These are phyloP conservation scores for Rhizopogon rudus DNA, from an alignment of 768 basidiomycete genomes.

Conservation along the genomic window DNA sequence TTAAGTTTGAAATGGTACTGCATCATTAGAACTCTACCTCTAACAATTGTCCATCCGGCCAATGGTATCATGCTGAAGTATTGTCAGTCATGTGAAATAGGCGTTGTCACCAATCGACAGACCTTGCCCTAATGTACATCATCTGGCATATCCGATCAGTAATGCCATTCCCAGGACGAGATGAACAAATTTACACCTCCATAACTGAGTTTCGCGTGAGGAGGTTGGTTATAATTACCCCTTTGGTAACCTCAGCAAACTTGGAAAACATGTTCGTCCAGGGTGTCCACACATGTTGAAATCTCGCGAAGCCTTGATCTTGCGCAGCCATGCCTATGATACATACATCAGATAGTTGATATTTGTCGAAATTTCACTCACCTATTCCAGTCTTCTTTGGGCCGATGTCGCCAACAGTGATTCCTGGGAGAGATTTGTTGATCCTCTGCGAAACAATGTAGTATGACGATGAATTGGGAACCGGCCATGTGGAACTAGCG, in stretches of 20 bases:
- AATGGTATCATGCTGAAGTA: constrained; percentile 59
- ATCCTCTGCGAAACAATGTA: constrained; percentile 37
- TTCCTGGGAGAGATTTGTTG: constrained; percentile 57
- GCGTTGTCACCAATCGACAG: not conserved
- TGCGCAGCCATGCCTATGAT: constrained; percentile 43
- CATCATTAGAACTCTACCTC: constrained; percentile 36
- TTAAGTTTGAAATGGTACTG: not conserved
- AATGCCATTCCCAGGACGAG: not conserved
- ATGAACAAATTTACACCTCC: constrained; percentile 49
- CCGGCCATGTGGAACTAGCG: constrained; percentile 38
- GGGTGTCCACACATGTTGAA: constrained; percentile 62
- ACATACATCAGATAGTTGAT: not conserved
- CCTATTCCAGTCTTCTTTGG: constrained; percentile 30
- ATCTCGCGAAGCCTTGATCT: constrained; percentile 69
- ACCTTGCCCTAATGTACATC: constrained; percentile 70
- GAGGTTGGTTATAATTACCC: constrained; percentile 61
- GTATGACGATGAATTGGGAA: not conserved
- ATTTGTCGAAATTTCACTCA: constrained; percentile 1
- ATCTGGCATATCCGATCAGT: too few relatives aligned
- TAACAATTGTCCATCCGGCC: constrained; percentile 62
- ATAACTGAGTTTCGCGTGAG: constrained; percentile 71
- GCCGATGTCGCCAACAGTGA: constrained; percentile 65
- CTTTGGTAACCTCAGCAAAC: constrained; percentile 64
- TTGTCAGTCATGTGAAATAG: not conserved
- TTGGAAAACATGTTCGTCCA: constrained; percentile 69